Percentiles rank a stretch among this genome's conserved stretches.
Conservation (phyloP, 805 yeast genomes). For the Maudiozyma turicensis region DNA sequence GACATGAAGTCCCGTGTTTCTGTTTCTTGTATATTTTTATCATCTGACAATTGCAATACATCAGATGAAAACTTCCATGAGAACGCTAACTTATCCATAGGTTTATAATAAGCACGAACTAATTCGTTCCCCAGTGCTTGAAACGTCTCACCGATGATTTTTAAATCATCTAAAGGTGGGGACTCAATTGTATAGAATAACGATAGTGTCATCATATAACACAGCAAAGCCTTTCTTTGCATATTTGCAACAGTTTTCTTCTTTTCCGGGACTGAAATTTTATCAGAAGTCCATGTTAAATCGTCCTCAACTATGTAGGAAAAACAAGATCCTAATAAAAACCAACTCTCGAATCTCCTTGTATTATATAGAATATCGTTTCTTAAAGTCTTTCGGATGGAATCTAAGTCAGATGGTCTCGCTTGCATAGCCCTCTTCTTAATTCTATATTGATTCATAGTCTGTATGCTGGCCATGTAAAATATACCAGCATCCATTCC, state of each 20-base stretch:
- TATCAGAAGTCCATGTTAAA: constrained; percentile 85
- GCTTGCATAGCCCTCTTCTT: constrained; percentile 74
- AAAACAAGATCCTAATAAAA: constrained; percentile 68
- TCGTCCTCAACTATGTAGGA: constrained; percentile 80
- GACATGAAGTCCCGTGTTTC: constrained; percentile 5
- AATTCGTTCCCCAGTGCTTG: constrained; percentile 20
- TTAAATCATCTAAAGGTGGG: constrained; percentile 9
- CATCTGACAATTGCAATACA: constrained; percentile 11
- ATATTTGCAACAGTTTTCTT: constrained; percentile 49
- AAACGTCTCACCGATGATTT: constrained; percentile 11
- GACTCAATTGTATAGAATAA: constrained; percentile 2
- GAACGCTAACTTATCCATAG: constrained; percentile 57
- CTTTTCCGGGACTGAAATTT: constrained; percentile 52
- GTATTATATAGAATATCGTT: constrained; percentile 61
- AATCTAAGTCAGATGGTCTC: constrained; percentile 70
- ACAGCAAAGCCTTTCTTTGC: constrained; percentile 61
- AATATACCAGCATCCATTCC: constrained; percentile 58
- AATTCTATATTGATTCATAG: constrained; percentile 33
- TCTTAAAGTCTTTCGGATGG: constrained; percentile 54
- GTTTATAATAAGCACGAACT: constrained; percentile 47
- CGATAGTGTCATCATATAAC: constrained; percentile 57
- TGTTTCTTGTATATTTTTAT: constrained; percentile 11
- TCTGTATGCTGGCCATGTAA: constrained; percentile 25
- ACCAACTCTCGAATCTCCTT: constrained; percentile 77
- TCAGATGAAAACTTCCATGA: constrained; percentile 18